phyloP scores from a whole-genome alignment of 768 basidiomycete genomes.

The Mycena metata region DNA sequence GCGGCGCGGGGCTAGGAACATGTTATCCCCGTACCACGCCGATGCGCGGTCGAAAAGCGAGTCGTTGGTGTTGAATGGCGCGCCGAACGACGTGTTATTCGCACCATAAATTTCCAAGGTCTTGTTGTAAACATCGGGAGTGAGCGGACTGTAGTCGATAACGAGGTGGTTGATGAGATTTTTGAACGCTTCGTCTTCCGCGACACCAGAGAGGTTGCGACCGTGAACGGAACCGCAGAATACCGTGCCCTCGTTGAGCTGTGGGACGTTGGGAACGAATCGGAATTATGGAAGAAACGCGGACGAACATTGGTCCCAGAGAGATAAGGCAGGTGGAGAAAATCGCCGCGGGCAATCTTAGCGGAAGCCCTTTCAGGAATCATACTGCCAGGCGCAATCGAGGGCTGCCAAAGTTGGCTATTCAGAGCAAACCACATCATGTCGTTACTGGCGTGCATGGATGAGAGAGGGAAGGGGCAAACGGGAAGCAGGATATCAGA shows the following conservation, averaged over 20 bases:
- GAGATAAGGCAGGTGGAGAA: slow-evolving; percentile 66
- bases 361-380: slow-evolving; percentile 60
- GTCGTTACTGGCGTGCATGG: slow-evolving; percentile 60
- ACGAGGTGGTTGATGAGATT: slow-evolving; percentile 63
- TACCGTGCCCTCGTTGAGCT: slow-evolving; percentile 68
- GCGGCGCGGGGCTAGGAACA: slow-evolving; percentile 67
- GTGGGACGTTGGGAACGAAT: background rate
- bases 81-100: slow-evolving; percentile 61
- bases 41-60: slow-evolving; percentile 68
- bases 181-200: slow-evolving; percentile 60
- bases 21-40: slow-evolving; percentile 71
- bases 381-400: slow-evolving; percentile 68
- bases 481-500: no score
- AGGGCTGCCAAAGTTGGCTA: slow-evolving; percentile 68
- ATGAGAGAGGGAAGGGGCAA: slow-evolving; percentile 23
- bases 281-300: slow-evolving; percentile 24
- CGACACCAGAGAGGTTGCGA: slow-evolving; percentile 52
- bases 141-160: slow-evolving; percentile 68
- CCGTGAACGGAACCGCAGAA: slow-evolving; percentile 57
- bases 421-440: slow-evolving; percentile 64
- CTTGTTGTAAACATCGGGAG: slow-evolving; percentile 54
- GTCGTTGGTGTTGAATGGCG: slow-evolving; percentile 70
- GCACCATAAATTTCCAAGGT: slow-evolving; percentile 61
- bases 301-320: slow-evolving; percentile 66
- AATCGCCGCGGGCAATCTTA: slow-evolving; percentile 61